Evolutionary conservation across 2,329 filamentous ascomycete species (phyloP), one percentile per base, ranked within the genome.

Genomic region (Sporothrix brunneoviolacea): DNA sequence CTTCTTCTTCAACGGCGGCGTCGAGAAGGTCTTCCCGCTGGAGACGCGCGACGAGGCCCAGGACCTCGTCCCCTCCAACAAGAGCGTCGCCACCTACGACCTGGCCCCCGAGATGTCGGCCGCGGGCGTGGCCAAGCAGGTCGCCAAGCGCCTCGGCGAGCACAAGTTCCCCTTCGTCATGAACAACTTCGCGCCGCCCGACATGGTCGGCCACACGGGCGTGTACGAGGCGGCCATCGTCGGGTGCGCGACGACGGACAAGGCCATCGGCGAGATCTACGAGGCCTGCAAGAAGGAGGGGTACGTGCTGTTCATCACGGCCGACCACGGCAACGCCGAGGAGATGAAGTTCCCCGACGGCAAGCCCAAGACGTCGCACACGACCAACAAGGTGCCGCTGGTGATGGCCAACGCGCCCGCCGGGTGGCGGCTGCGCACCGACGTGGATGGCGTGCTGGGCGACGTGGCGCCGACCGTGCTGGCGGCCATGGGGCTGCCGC

Each of bases 131-230:
- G 93, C 88, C 44, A 79, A 94, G 63, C 91, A 95, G 74, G 86
- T 95, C 53, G 81, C 75, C 68, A 93, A 96, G 77, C 84, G 91
- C 53, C 84, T 98, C 58, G 80, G 70, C 22, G 88, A 94, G 69
- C 82, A 85, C 64, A 83, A 87, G 65, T 96, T 91, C 72, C 90
- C 93, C 65, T 97, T 98, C 65, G 77, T 98, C 69, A 98, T 98
- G 93, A 96, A 97, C 83, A 98, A 98, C 82, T 97, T 98, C 71
- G 93, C 93, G 37, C 93, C 93, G 37, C 93, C 93, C 16, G 93
- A 98, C 73, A 98, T 98, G 93, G 93, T 98, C 58, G 93, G 93
- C 60, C 93, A 98, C 75, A 98, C 93, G 10, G 93, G 93, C 65
- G 90, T 95, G 54, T 97, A 97, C 72, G 85, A 97, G 62, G 91